Conservation (phyloP, 2,329 filamentous ascomycete genomes). For the Pseudocercospora vitis region DNA sequence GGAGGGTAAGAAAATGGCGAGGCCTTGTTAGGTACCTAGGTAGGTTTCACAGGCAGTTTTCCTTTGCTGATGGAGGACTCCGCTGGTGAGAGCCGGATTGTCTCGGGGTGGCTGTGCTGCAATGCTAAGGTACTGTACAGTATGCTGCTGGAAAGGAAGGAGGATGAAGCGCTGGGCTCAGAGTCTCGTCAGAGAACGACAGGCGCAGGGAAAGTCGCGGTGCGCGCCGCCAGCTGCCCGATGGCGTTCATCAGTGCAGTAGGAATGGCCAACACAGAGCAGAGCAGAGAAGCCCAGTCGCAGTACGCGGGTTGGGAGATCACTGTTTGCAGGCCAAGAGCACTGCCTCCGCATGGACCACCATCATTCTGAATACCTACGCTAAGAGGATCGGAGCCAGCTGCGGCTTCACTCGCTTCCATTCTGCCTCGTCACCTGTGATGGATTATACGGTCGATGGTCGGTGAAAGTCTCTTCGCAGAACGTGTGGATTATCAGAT, state of each 20-base stretch:
- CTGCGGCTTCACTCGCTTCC: background rate
- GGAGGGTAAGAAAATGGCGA: slow-evolving; percentile 1
- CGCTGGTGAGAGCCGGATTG: background rate
- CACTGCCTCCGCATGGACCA: too few relatives aligned
- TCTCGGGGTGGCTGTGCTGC: slow-evolving; percentile 1
- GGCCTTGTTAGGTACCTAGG: background rate
- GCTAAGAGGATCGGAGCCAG: background rate
- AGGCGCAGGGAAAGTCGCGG: background rate
- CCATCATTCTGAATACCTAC: too few relatives aligned
- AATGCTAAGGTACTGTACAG: background rate
- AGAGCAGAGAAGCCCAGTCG: too few relatives aligned
- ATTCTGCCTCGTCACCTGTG: too few relatives aligned
- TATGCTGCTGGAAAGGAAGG: background rate
- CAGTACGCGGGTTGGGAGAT: too few relatives aligned
- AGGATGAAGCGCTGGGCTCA: background rate
- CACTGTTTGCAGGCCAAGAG: too few relatives aligned
- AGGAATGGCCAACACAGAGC: background rate
- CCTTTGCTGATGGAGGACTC: background rate
- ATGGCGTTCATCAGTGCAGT: background rate
- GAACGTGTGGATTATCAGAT: too few relatives aligned
- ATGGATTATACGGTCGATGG: too few relatives aligned
- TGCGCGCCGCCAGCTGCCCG: slow-evolving; percentile 1
- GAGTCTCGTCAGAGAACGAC: background rate
- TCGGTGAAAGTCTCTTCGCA: too few relatives aligned
- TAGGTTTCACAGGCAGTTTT: too few relatives aligned